Conservation (phyloP, 257 asterid species). For the Voacanga thouarsii region DNA sequence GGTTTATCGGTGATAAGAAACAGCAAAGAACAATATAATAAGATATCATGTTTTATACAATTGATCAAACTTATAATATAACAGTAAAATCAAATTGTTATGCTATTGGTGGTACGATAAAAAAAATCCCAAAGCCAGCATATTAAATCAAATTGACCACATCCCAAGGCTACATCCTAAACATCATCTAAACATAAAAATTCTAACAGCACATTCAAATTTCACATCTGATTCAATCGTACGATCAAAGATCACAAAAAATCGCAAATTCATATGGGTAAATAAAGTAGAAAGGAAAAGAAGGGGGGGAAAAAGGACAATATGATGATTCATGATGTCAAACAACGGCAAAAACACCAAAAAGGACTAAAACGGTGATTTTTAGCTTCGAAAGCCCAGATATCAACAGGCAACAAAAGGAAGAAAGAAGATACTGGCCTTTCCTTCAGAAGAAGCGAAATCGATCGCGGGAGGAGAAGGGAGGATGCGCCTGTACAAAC, state of each 20-base stretch:
- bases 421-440: constrained; percentile 40
- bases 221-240: not conserved
- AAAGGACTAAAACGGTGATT: not conserved
- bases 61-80: not conserved
- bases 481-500: constrained; percentile 76
- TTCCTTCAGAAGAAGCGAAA: constrained; percentile 86
- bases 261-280: not conserved
- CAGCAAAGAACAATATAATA: not conserved
- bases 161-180: not conserved
- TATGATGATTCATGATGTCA: not conserved
- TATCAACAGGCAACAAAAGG: not conserved
- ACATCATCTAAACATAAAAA: not conserved
- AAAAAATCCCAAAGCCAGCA: not conserved
- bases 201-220: not conserved
- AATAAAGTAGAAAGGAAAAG: not conserved
- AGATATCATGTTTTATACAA: no score
- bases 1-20: constrained; percentile 7
- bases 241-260: not conserved
- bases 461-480: constrained; percentile 93
- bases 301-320: no score
- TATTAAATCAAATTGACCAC: not conserved
- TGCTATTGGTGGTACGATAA: no score
- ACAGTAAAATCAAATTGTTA: no score
- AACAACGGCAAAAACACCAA: not conserved
- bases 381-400: not conserved